A percentile compares a stretch with the other conserved stretches of the same genome.
These are phyloP conservation scores for Aspergillus sp. DNA, from an alignment of 2,329 filamentous ascomycete species.

Conservation along the genomic window DNA sequence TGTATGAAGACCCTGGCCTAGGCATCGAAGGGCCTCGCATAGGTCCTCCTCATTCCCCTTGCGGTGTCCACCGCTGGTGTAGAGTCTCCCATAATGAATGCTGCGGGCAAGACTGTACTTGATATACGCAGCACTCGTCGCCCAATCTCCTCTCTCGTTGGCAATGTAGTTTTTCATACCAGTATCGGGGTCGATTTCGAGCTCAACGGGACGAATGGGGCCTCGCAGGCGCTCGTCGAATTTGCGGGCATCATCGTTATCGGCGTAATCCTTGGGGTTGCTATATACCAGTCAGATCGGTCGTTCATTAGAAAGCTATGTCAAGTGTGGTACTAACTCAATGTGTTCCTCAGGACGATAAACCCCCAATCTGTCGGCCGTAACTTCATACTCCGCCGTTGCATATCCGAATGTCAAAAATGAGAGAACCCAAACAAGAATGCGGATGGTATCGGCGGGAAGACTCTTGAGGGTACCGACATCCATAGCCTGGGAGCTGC, in stretches of 20 bases:
- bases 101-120: slow-evolving; percentile 71
- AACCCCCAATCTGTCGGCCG: slow-evolving; percentile 73
- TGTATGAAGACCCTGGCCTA: slow-evolving; percentile 74
- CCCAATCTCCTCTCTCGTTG: slow-evolving; percentile 83
- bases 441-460: slow-evolving; percentile 73
- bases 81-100: slow-evolving; percentile 75
- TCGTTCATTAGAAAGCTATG: background rate
- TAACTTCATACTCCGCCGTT: slow-evolving; percentile 84
- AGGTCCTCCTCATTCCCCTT: slow-evolving; percentile 72
- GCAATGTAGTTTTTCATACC: slow-evolving; percentile 99
- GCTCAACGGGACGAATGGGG: slow-evolving; percentile 70
- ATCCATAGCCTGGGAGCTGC: slow-evolving; percentile 72
- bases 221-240: slow-evolving; percentile 75
- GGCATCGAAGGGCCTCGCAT: slow-evolving; percentile 74
- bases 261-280: slow-evolving; percentile 82
- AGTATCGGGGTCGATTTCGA: slow-evolving; percentile 70
- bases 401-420: slow-evolving; percentile 82
- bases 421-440: slow-evolving; percentile 78
- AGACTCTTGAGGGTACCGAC: slow-evolving; percentile 77
- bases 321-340: slow-evolving; percentile 34
- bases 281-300: slow-evolving; percentile 44
- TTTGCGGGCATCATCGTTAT: slow-evolving; percentile 79
- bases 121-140: slow-evolving; percentile 84
- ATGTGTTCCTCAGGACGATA: slow-evolving; percentile 71
- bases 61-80: slow-evolving; percentile 63